A percentile compares a stretch with the other conserved stretches of the same genome.
Conservation (phyloP, 306 rosid genomes). For the Quercus parvula region DNA sequence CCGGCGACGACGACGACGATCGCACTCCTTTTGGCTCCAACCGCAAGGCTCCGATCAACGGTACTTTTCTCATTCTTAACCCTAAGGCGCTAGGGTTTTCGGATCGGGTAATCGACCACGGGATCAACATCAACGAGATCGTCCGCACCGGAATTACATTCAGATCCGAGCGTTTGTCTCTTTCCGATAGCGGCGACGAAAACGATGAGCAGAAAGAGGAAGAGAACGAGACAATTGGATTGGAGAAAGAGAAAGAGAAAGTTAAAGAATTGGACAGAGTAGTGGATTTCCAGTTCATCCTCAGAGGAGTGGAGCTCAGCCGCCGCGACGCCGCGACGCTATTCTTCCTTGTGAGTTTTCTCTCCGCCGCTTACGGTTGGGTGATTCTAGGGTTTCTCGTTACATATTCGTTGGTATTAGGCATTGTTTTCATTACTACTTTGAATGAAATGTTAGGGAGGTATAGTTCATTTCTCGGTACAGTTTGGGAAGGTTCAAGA, state of each 20-base stretch:
- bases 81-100: conserved; percentile 52
- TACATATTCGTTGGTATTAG: conserved; percentile 82
- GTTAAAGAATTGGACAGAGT: conserved; percentile 36
- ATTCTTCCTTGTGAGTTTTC: conserved; percentile 60
- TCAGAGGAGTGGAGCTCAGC: conserved; percentile 72
- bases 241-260: conserved; percentile 29
- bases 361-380: conserved; percentile 80
- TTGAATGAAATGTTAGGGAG: conserved; percentile 70
- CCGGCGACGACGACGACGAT: conserved; percentile 78
- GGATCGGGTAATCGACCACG: conserved; percentile 59
- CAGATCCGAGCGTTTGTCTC: conserved; percentile 26
- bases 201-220: conserved; percentile 20
- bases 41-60: conserved; percentile 40
- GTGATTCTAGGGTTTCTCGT: conserved; percentile 82
- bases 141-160: conserved; percentile 66
- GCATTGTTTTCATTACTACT: conserved; percentile 72
- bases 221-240: conserved; percentile 24
- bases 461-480: conserved; percentile 54
- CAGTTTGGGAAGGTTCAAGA: conserved; percentile 83
- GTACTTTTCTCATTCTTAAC: conserved; percentile 38
- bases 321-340: conserved; percentile 72
- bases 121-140: conserved; percentile 63
- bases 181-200: conserved; percentile 13
- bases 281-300: conserved; percentile 59
- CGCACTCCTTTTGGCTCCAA: conserved; percentile 55